Conservation (phyloP, 1,284 basidiomycete species). For the Ustilago sp. region DNA sequence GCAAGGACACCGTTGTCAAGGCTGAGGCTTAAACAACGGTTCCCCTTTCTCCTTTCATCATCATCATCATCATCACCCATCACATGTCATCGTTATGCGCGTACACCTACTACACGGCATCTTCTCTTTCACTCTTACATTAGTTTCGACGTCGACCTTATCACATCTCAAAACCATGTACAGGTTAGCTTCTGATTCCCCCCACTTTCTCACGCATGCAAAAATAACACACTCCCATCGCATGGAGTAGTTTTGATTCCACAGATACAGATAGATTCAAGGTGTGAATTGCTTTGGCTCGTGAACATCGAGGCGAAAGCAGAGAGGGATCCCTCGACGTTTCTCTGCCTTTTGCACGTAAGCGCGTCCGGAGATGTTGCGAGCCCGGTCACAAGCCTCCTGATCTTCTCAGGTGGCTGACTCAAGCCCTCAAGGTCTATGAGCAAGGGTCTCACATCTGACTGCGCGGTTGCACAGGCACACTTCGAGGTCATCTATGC, state of each 20-base stretch:
- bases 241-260: constrained; percentile 45
- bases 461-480: too few relatives aligned
- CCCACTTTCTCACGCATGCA: constrained; percentile 20
- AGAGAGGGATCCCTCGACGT: too few relatives aligned
- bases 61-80: not conserved
- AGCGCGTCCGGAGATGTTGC: too few relatives aligned
- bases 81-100: constrained; percentile 3
- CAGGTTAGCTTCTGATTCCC: constrained; percentile 24
- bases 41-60: constrained; percentile 3
- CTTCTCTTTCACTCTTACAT: constrained; percentile 24
- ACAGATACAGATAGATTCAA: constrained; percentile 1
- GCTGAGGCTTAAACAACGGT: constrained; percentile 73
- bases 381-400: too few relatives aligned
- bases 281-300: not conserved
- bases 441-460: too few relatives aligned
- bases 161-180: constrained; percentile 9
- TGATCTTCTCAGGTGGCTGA: too few relatives aligned
- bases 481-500: too few relatives aligned
- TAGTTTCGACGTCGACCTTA: constrained; percentile 19
- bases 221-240: constrained; percentile 39
- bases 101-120: constrained; percentile 13
- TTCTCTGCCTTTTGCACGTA: too few relatives aligned
- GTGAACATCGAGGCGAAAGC: not conserved
- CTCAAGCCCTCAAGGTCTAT: too few relatives aligned
- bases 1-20: constrained; percentile 75